Conservation (phyloP, 2,329 filamentous ascomycete species). For the Xylaria sp. region DNA sequence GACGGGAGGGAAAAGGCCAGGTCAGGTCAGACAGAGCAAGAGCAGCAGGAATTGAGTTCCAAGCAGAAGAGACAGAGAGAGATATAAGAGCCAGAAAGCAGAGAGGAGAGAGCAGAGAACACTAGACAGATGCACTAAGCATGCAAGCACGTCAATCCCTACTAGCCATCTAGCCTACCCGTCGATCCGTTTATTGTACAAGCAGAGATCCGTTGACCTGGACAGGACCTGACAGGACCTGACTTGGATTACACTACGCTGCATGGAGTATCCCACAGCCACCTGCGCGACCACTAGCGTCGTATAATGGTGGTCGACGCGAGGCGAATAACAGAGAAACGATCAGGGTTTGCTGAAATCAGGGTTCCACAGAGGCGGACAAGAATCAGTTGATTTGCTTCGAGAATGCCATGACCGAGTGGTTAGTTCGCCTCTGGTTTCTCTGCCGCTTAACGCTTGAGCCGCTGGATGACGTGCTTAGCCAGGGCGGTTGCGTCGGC, state of each 20-base stretch:
- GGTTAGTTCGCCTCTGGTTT: too few relatives aligned
- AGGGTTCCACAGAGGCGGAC: background rate
- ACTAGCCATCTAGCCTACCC: too few relatives aligned
- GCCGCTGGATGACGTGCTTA: conserved; percentile 16
- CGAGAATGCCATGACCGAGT: too few relatives aligned
- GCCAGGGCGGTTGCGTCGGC: background rate
- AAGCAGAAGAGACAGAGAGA: background rate
- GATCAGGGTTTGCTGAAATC: background rate
- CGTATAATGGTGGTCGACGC: too few relatives aligned
- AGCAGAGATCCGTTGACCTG: too few relatives aligned
- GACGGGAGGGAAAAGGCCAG: background rate
- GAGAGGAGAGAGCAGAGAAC: background rate
- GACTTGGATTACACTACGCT: background rate
- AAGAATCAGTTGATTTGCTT: background rate
- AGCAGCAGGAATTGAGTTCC: background rate
- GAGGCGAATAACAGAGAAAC: background rate
- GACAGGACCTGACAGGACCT: too few relatives aligned
- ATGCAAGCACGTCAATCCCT: background rate
- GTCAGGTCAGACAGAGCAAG: too few relatives aligned
- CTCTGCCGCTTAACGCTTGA: background rate
- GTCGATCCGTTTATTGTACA: too few relatives aligned
- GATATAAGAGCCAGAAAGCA: conserved; percentile 3
- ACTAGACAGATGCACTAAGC: background rate
- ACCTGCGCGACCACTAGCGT: background rate
- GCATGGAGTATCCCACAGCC: background rate